Conservation (phyloP, 306 rosid species). For the Aeschynomene evenia region DNA sequence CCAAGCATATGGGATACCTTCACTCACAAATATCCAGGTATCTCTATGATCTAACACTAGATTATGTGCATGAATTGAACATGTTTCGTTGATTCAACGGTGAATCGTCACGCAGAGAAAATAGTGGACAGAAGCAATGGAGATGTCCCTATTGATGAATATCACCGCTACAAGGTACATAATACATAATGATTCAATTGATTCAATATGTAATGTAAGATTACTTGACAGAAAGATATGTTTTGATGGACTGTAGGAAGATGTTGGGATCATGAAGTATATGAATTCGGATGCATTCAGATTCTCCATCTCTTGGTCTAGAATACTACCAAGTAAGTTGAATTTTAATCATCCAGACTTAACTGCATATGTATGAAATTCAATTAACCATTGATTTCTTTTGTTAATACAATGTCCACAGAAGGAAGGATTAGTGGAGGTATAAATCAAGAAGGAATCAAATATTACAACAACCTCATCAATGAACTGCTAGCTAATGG, state of each 20-base stretch:
- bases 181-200: too few relatives aligned
- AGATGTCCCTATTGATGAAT: constrained; percentile 43
- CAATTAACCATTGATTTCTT: neutral
- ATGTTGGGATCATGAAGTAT: constrained; percentile 49
- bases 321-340: constrained; percentile 53
- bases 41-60: too few relatives aligned
- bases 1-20: constrained; percentile 51
- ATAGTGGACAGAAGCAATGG: constrained; percentile 46
- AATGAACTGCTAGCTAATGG: constrained; percentile 45
- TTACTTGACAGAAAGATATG: neutral
- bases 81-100: neutral
- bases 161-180: constrained; percentile 48
- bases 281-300: constrained; percentile 52
- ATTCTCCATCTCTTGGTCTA: constrained; percentile 64
- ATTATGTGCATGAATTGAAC: too few relatives aligned
- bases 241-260: constrained; percentile 34
- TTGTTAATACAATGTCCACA: neutral
- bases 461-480: constrained; percentile 48
- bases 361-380: neutral
- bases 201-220: too few relatives aligned
- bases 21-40: constrained; percentile 44
- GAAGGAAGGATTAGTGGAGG: constrained; percentile 50
- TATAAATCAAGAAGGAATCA: constrained; percentile 43
- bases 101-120: constrained; percentile 33
- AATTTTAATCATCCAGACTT: neutral